Base-by-base conservation (phyloP, 768 basidiomycete species). In the Leccinellum rugosiceps region DNA sequence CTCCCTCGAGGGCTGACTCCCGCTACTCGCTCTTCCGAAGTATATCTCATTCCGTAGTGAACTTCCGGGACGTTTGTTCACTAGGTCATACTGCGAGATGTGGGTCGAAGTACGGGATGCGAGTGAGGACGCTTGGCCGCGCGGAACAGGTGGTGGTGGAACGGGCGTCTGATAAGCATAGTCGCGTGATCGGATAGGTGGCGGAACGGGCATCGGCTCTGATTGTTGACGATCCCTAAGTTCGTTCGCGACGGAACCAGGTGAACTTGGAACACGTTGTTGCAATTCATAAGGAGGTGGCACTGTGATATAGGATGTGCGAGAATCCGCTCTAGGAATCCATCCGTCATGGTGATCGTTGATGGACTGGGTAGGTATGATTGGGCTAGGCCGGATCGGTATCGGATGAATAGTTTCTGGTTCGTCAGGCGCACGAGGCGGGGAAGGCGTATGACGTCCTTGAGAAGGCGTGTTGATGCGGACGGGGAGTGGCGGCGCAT, bases 31-130 rank as follows among this genome's bases (percentile, higher is more conserved):
- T 49, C 61, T 62, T 9, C 51, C 63, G 1, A 53, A 0, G 53
- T 67, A 64, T 25, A 63, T 44, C 26, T 74, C 70, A 19, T 72
- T 56, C 21, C 67, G 66, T 34, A 72, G 50, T 7, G 71, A 57
- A 53, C 63, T 64, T n/a, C 54, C 58, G 7, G 65, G 60, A 14
- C 65, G 65, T 34, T 67, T 68, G 32, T 60, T 68, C 4, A 72
- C 64, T 1, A 72, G 38, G 43, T 72, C 72, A 31, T 67, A 71
- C 46, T 72, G 72, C 6, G 71, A 72, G 10, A 72, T 55, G 30
- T 67, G 67, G 3, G 69, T 71, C 8, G 71, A 72, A 11, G 68
- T 60, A 3, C 61, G 71, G 2, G 72, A 72, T 23, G 58, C 38
- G 1, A 61, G 26, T 14, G 71, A 74, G 5, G 69, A 50, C 3